phyloP scores from a whole-genome alignment of 2,329 filamentous ascomycete genomes.

The Metarhizium album region DNA sequence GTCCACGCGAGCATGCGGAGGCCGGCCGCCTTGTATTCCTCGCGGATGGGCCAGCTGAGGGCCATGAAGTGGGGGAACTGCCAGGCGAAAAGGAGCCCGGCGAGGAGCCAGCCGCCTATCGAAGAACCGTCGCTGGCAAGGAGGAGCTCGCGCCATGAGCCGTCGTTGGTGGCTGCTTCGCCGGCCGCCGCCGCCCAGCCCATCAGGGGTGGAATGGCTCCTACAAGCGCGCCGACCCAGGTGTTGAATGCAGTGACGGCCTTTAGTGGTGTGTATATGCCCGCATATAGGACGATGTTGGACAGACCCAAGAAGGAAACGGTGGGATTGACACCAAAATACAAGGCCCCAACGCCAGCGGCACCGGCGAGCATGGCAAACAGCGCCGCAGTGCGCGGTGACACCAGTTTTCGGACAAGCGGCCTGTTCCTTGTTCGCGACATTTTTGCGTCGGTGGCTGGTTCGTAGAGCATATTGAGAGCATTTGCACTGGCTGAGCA shows the following conservation, averaged over 20 bases:
- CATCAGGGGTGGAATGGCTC: conserved; percentile 92
- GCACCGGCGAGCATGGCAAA: conserved; percentile 70
- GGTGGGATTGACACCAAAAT: conserved; percentile 88
- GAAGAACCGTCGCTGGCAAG: conserved; percentile 51
- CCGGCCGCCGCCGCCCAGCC: conserved; percentile 94
- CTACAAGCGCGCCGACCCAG: conserved; percentile 88
- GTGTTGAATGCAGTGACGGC: conserved; percentile 80
- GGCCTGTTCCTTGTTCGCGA: conserved; percentile 84
- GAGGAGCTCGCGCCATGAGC: conserved; percentile 68
- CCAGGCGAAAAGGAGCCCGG: conserved; percentile 80
- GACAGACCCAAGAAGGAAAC: conserved; percentile 73
- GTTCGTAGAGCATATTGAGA: conserved; percentile 96
- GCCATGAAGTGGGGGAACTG: conserved; percentile 99
- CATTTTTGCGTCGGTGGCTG: conserved; percentile 84
- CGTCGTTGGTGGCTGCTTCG: conserved; percentile 66
- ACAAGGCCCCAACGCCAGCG: conserved; percentile 61
- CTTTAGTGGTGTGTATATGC: conserved; percentile 87
- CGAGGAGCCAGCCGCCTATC: conserved; percentile 80
- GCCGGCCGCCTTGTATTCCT: conserved; percentile 70
- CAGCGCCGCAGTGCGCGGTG: conserved; percentile 55
- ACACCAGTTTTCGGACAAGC: conserved; percentile 71
- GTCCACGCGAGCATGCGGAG: conserved; percentile 73
- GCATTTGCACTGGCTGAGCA: conserved; percentile 89
- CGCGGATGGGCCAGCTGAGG: conserved; percentile 74
- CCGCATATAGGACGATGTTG: conserved; percentile 86